phyloP scores from a whole-genome alignment of 2,329 filamentous ascomycete species.

The Chrysoporthe puriensis region DNA sequence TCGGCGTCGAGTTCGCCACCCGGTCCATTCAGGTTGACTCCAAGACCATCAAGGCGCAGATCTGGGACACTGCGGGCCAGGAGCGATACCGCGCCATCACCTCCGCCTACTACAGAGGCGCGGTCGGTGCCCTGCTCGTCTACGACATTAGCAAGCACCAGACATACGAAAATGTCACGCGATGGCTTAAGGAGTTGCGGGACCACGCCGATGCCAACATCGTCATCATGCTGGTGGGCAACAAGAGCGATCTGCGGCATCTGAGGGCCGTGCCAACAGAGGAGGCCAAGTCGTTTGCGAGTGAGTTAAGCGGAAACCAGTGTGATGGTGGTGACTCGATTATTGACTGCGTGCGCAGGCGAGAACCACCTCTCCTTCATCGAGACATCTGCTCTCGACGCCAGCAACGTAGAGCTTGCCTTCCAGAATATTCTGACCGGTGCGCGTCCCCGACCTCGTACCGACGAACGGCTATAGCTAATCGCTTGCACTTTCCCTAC shows the following conservation, averaged over 20 bases:
- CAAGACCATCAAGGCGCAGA: conserved; percentile 99
- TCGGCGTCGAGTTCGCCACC: conserved; percentile 98
- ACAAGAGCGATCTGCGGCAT: conserved; percentile 99
- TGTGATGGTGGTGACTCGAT: not conserved
- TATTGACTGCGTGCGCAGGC: conserved; percentile 58
- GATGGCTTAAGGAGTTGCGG: conserved; percentile 98
- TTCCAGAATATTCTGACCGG: conserved; percentile 99
- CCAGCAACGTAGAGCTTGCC: conserved; percentile 97
- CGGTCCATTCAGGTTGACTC: conserved; percentile 98
- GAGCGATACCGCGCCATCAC: conserved; percentile 99
- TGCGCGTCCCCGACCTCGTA: conserved; percentile 47
- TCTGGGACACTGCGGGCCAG: conserved; percentile 99
- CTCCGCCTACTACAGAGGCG: conserved; percentile 97
- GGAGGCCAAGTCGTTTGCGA: conserved; percentile 97
- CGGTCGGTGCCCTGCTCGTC: conserved; percentile 94
- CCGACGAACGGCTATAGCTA: not conserved
- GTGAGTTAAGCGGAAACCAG: conserved; percentile 49
- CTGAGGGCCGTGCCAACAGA: conserved; percentile 95
- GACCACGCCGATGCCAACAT: conserved; percentile 99
- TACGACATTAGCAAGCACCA: conserved; percentile 99
- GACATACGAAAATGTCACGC: conserved; percentile 97
- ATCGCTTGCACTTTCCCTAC: conserved; percentile 28
- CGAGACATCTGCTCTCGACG: conserved; percentile 97
- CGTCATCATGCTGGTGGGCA: conserved; percentile 99
- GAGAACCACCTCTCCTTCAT: conserved; percentile 99